Conservation (phyloP, 768 basidiomycete species). For the Pleurotus eryngii region DNA sequence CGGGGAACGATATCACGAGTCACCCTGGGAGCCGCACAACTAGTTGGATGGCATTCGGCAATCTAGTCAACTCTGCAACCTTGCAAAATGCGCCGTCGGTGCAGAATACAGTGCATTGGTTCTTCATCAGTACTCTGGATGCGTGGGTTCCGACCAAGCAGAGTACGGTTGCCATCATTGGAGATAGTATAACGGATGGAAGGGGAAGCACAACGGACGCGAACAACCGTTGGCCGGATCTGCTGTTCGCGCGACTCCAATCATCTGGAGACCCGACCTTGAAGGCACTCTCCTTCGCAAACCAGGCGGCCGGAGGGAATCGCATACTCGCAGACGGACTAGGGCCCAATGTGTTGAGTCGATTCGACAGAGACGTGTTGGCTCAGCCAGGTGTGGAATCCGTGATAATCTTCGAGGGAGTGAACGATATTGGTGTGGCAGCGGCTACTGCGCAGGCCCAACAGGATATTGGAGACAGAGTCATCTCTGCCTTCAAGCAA, state of each 20-base stretch:
- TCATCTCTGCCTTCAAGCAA: constrained; percentile 45
- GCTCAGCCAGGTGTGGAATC: constrained; percentile 42
- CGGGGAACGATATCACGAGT: constrained; percentile 36
- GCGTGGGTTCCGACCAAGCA: constrained; percentile 29
- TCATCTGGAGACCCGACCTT: constrained; percentile 21
- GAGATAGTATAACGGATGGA: constrained; percentile 54
- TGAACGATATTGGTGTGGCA: constrained; percentile 50
- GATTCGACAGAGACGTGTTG: constrained; percentile 50
- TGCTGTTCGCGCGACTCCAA: constrained; percentile 39
- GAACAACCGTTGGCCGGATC: constrained; percentile 53
- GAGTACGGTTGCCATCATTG: constrained; percentile 38
- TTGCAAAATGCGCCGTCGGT: constrained; percentile 27
- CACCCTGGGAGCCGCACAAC: constrained; percentile 52
- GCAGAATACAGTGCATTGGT: constrained; percentile 35
- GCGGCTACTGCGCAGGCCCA: constrained; percentile 30
- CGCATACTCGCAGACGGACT: constrained; percentile 47
- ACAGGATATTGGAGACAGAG: constrained; percentile 31
- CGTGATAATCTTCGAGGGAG: constrained; percentile 51
- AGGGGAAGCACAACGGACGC: constrained; percentile 40
- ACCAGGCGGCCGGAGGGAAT: constrained; percentile 54
- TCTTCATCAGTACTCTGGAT: constrained; percentile 42
- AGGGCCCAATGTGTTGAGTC: constrained; percentile 43
- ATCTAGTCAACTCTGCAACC: constrained; percentile 30
- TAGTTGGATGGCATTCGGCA: constrained; percentile 36
- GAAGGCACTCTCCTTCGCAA: constrained; percentile 36